Conservation (phyloP, 352 stramenopile genomes). For the Halophytophthora batemanensis region DNA sequence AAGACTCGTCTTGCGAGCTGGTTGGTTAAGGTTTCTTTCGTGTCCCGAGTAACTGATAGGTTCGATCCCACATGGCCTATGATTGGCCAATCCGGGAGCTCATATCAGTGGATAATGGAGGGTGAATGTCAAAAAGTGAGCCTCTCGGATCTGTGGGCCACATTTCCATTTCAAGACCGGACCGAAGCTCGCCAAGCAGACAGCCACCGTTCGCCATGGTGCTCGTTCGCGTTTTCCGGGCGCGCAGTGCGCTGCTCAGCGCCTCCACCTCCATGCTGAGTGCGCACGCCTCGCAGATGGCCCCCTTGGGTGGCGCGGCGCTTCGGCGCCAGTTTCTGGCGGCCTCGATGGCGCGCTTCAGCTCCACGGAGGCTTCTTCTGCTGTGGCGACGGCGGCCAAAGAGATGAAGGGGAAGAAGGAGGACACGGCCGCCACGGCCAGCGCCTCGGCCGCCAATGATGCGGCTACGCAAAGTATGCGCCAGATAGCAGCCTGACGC, state of each 20-base stretch:
- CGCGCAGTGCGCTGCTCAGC: conserved; percentile 12
- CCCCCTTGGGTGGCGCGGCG: conserved; percentile 1
- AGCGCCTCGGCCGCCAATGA: conserved; percentile 5
- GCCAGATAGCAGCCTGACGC: too few species aligned
- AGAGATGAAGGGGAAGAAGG: conserved; percentile 1
- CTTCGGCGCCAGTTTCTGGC: conserved; percentile 17
- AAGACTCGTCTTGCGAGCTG: too few species aligned
- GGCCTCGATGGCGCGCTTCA: conserved; percentile 18
- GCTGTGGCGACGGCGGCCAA: background rate
- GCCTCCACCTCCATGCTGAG: conserved; percentile 8
- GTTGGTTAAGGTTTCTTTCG: too few species aligned
- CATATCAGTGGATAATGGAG: too few species aligned
- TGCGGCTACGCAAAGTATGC: background rate
- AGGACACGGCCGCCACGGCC: conserved; percentile 1
- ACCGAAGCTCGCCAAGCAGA: too few species aligned
- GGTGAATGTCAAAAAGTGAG: too few species aligned
- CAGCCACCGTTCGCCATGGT: conserved; percentile 5
- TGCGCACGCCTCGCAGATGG: background rate
- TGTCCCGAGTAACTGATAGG: too few species aligned
- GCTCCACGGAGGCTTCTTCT: conserved; percentile 12
- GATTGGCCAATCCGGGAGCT: too few species aligned
- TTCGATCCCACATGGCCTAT: too few species aligned
- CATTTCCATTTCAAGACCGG: too few species aligned
- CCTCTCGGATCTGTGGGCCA: too few species aligned
- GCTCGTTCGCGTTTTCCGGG: conserved; percentile 17